Conservation (phyloP, 805 yeast genomes). For the Candida jianshihensis region DNA sequence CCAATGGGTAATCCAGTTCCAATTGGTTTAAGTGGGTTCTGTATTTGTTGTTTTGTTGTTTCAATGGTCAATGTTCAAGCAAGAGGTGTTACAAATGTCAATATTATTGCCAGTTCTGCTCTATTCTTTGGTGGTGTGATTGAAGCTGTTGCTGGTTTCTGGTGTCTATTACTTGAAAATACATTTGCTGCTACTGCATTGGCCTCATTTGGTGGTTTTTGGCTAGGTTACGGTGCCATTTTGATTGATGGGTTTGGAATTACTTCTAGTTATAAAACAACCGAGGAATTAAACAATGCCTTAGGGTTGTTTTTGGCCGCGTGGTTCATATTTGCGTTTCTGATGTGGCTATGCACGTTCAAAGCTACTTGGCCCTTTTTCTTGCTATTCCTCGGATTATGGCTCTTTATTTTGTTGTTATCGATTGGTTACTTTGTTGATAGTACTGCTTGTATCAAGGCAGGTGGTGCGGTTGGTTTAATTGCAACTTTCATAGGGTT, state of each 20-base stretch:
- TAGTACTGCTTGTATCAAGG: conserved; percentile 35
- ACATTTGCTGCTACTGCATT: conserved; percentile 62
- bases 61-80: conserved; percentile 59
- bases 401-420: conserved; percentile 46
- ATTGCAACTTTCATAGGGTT: conserved; percentile 50
- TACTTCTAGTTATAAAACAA: conserved; percentile 38
- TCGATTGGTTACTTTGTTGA: conserved; percentile 46
- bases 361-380: conserved; percentile 56
- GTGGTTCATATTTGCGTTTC: conserved; percentile 58
- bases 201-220: conserved; percentile 57
- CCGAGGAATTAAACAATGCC: conserved; percentile 40
- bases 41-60: conserved; percentile 47
- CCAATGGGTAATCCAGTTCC: conserved; percentile 73
- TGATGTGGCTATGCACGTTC: conserved; percentile 49
- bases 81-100: conserved; percentile 56
- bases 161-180: conserved; percentile 71
- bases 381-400: conserved; percentile 45
- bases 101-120: conserved; percentile 58
- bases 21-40: conserved; percentile 65
- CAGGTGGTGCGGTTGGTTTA: conserved; percentile 59
- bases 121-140: conserved; percentile 69
- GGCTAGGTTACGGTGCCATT: conserved; percentile 71
- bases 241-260: conserved; percentile 52
- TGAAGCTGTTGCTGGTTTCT: conserved; percentile 66
- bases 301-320: conserved; percentile 54